Conservation (phyloP, 352 stramenopile species). For the Globisporangium nagaii region DNA sequence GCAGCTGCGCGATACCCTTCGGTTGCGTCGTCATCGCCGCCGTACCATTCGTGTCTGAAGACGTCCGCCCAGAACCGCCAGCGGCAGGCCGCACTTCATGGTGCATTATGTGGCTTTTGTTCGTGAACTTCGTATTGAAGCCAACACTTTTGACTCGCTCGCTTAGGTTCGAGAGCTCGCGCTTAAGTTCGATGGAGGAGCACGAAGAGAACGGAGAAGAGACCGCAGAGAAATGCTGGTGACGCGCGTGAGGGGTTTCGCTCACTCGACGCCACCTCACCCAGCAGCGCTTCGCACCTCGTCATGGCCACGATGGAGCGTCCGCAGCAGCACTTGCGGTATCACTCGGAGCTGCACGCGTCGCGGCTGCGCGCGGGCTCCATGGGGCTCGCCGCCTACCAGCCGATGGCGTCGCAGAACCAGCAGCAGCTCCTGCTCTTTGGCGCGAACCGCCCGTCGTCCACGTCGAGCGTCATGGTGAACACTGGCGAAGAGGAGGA, state of each 20-base stretch:
- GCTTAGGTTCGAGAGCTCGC: too few relatives aligned
- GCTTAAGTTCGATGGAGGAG: too few relatives aligned
- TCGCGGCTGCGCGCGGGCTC: slow-evolving; percentile 4
- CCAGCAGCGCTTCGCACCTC: too few relatives aligned
- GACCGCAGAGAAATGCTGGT: too few relatives aligned
- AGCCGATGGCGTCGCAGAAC: background rate
- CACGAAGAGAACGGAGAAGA: too few relatives aligned
- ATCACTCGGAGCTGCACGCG: slow-evolving; percentile 1
- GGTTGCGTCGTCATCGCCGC: background rate
- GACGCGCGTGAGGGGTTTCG: too few relatives aligned
- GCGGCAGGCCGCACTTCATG: background rate
- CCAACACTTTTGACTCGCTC: too few relatives aligned
- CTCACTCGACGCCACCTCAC: too few relatives aligned
- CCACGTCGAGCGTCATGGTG: slow-evolving; percentile 13
- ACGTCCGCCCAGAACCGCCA: background rate
- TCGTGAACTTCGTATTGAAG: too few relatives aligned
- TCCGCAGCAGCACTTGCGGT: background rate
- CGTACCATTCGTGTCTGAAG: background rate
- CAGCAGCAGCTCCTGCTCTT: too few relatives aligned
- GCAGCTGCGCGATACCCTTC: background rate
- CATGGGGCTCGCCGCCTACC: slow-evolving; percentile 1
- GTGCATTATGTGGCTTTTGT: too few relatives aligned
- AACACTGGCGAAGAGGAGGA: slow-evolving; percentile 12
- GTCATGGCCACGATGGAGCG: background rate
- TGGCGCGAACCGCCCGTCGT: slow-evolving; percentile 8